phyloP scores from a whole-genome alignment of 2,329 filamentous ascomycete species.

The Colletotrichum echinochloae region DNA sequence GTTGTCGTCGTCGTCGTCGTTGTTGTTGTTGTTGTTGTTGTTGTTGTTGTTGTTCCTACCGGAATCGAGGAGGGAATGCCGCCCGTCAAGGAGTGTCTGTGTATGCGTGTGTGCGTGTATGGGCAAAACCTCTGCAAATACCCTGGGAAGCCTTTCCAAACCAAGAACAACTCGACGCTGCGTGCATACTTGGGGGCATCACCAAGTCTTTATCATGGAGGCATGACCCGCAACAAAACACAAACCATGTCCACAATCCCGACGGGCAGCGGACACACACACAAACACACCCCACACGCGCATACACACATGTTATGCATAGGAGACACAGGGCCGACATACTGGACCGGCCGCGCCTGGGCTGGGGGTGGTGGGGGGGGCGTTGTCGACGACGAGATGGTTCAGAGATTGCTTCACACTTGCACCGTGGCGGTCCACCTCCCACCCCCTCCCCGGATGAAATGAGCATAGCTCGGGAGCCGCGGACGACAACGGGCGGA shows the following conservation, averaged over 20 bases:
- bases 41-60: no score
- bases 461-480: neutral
- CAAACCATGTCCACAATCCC: constrained; percentile 25
- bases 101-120: neutral
- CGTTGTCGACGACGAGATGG: constrained; percentile 21
- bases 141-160: constrained; percentile 19
- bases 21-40: no score
- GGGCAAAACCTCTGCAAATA: neutral
- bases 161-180: neutral
- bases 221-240: neutral
- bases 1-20: no score
- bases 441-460: constrained; percentile 15
- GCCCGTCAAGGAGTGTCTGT: neutral
- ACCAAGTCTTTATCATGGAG: constrained; percentile 39
- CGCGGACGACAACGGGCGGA: constrained; percentile 14
- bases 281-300: neutral
- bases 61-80: neutral
- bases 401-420: constrained; percentile 27
- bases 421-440: constrained; percentile 1
- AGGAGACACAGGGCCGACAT: constrained; percentile 26
- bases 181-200: constrained; percentile 29
- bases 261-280: neutral
- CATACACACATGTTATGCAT: neutral
- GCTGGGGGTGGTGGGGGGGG: no score
- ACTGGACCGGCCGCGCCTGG: neutral